phyloP scores from a whole-genome alignment of 1,284 basidiomycete genomes.

The Papiliotrema laurentii region DNA sequence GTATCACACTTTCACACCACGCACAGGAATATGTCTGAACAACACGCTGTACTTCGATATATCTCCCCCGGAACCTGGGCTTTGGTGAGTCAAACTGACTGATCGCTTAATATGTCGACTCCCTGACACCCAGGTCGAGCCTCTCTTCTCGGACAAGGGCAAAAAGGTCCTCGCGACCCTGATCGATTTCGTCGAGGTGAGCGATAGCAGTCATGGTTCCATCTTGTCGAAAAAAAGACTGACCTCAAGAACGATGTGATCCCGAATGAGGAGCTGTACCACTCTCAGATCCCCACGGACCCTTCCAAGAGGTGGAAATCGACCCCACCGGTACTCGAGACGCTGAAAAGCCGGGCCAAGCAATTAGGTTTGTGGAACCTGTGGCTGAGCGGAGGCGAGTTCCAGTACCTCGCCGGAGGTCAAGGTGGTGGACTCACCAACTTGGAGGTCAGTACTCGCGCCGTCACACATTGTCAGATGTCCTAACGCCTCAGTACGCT shows the following conservation, averaged over 20 bases:
- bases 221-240: background rate
- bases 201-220: slow-evolving; percentile 5
- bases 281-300: slow-evolving; percentile 77
- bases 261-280: slow-evolving; percentile 72
- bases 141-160: slow-evolving; percentile 82
- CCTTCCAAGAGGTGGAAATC: slow-evolving; percentile 75
- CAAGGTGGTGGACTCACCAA: slow-evolving; percentile 85
- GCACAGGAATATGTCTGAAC: background rate
- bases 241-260: slow-evolving; percentile 70
- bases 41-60: slow-evolving; percentile 10
- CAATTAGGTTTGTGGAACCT: slow-evolving; percentile 92
- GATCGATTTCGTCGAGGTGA: slow-evolving; percentile 80
- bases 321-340: slow-evolving; percentile 72
- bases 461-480: background rate
- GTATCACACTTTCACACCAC: no score
- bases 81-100: slow-evolving; percentile 13
- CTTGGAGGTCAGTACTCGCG: slow-evolving; percentile 63
- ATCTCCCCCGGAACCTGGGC: slow-evolving; percentile 24
- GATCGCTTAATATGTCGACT: background rate
- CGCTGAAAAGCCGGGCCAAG: slow-evolving; percentile 84
- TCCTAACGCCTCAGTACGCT: slow-evolving; percentile 70
- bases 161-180: slow-evolving; percentile 81
- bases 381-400: slow-evolving; percentile 90
- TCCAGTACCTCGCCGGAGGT: slow-evolving; percentile 58
- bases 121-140: slow-evolving; percentile 62